Conservation (phyloP, 2,329 filamentous ascomycete species). For the Pseudogymnoascus verrucosus region DNA sequence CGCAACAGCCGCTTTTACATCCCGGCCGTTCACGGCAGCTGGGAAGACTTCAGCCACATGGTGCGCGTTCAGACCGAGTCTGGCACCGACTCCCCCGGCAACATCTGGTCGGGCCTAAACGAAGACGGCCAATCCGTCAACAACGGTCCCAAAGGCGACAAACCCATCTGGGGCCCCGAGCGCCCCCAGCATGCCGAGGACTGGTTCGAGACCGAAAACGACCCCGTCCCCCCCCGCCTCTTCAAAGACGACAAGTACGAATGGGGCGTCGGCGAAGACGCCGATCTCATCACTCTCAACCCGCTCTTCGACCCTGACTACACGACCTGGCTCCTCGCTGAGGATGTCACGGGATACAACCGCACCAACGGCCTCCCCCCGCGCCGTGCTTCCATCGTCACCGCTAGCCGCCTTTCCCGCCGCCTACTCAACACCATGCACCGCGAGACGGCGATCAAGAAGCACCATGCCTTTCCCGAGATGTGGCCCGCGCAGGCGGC, state of each 20-base stretch:
- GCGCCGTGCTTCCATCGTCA: conserved; percentile 82
- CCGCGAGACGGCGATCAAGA: conserved; percentile 73
- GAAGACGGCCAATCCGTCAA: conserved; percentile 27
- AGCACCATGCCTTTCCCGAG: conserved; percentile 87
- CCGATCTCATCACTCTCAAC: conserved; percentile 85
- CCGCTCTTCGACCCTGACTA: conserved; percentile 85
- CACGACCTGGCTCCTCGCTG: conserved; percentile 73
- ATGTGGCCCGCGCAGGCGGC: conserved; percentile 91
- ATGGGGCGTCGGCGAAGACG: conserved; percentile 87
- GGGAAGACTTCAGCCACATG: conserved; percentile 75
- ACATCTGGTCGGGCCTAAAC: conserved; percentile 51
- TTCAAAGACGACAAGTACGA: conserved; percentile 73
- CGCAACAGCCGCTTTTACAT: conserved; percentile 72
- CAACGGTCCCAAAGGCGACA: conserved; percentile 38
- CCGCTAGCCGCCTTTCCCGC: conserved; percentile 73
- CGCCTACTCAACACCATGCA: conserved; percentile 82
- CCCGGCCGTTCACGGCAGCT: conserved; percentile 65
- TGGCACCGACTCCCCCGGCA: conserved; percentile 56
- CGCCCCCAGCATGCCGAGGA: conserved; percentile 61
- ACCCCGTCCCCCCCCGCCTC: conserved; percentile 61
- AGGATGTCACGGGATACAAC: conserved; percentile 82
- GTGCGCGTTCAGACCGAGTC: conserved; percentile 67
- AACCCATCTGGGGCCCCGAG: conserved; percentile 76
- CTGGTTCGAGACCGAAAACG: conserved; percentile 64
- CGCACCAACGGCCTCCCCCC: conserved; percentile 53